Evolutionary conservation across 768 basidiomycete genomes (phyloP).

Genomic region (Amanita jacksonii): DNA sequence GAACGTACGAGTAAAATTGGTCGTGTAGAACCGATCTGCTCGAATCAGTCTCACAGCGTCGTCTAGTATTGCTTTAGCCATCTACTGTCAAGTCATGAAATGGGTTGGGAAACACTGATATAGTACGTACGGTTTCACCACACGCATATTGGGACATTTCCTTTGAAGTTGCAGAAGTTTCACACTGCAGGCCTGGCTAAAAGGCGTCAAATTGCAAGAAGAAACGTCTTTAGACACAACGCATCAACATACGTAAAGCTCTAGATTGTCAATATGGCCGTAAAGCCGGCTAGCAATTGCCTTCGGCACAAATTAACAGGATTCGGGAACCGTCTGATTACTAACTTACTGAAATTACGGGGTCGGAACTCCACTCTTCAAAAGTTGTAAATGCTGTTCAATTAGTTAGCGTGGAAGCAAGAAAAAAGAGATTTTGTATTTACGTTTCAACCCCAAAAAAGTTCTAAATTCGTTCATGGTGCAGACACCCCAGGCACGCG

Average conservation of each 20-base stretch:
- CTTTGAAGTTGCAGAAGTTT: constrained; percentile 22
- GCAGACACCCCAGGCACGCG: constrained; percentile 45
- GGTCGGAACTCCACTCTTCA: constrained; percentile 46
- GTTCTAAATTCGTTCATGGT: constrained; percentile 48
- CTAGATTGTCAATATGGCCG: constrained; percentile 25
- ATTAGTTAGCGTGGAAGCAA: not conserved
- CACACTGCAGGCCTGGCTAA: constrained; percentile 23
- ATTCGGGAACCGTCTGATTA: not conserved
- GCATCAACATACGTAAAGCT: constrained; percentile 20
- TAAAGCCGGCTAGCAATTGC: constrained; percentile 23
- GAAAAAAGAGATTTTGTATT: constrained; percentile 8
- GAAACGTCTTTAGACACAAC: too few relatives aligned
- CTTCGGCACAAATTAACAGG: constrained; percentile 3
- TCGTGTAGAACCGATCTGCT: constrained; percentile 45
- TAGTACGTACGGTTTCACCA: constrained; percentile 38
- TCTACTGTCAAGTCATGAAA: constrained; percentile 18
- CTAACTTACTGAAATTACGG: constrained; percentile 31
- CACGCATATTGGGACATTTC: too few relatives aligned
- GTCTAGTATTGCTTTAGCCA: constrained; percentile 38
- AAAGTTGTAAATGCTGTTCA: constrained; percentile 32
- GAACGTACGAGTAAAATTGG: constrained; percentile 35
- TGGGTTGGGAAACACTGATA: not conserved
- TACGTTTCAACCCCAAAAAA: constrained; percentile 38
- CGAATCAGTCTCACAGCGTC: constrained; percentile 46
- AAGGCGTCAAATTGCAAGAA: not conserved